A percentile compares a stretch with the other conserved stretches of the same genome.
Evolutionary conservation across 1,284 basidiomycete genomes (phyloP).

Genomic region (Pseudozyma sp.): DNA sequence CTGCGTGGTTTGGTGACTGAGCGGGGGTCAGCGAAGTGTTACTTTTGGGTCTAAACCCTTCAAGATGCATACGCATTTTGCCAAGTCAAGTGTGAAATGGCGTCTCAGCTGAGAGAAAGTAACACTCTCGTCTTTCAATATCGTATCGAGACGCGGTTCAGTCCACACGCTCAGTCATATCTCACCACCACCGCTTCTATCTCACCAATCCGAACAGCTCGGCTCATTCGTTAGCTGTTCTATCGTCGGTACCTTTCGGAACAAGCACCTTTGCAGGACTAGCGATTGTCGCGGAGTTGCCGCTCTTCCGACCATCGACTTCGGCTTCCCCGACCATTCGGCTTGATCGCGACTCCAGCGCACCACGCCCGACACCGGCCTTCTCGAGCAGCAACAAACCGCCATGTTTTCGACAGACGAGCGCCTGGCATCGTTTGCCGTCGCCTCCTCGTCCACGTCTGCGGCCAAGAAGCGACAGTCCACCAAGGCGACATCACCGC

Average conservation of each 20-base stretch:
- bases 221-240: no score
- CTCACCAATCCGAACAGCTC: background rate
- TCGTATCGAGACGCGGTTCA: background rate
- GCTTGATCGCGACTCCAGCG: no score
- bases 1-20: background rate
- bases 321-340: no score
- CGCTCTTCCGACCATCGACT: no score
- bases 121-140: background rate
- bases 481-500: constrained; percentile 23
- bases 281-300: no score
- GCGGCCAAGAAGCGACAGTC: constrained; percentile 38
- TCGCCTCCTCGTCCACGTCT: constrained; percentile 29
- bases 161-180: background rate
- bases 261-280: no score
- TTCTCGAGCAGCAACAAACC: background rate
- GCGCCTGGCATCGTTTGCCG: constrained; percentile 47
- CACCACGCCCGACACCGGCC: no score
- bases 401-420: constrained; percentile 43
- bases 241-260: no score
- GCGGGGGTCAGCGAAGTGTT: background rate
- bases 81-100: background rate
- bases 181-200: no score
- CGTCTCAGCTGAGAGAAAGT: background rate
- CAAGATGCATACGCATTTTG: background rate
- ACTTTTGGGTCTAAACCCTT: background rate